Evolutionary conservation across 1,284 basidiomycete species (phyloP).

Genomic region (Cystobasidium pallidum): DNA sequence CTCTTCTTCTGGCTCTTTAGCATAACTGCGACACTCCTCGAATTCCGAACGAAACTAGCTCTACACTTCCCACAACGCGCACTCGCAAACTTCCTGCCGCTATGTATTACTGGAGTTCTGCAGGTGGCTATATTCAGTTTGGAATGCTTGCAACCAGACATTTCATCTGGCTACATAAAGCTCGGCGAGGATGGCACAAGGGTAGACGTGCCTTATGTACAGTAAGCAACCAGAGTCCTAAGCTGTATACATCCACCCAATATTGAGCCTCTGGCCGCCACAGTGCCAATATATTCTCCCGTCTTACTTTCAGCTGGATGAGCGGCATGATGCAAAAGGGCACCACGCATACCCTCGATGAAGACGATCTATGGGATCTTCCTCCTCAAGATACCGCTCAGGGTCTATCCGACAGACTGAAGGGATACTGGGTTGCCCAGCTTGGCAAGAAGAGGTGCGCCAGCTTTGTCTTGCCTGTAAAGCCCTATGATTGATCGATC

Average conservation of each 20-base stretch:
- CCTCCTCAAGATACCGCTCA: conserved; percentile 70
- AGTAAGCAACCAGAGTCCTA: conserved; percentile 21
- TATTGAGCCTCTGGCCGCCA: conserved; percentile 42
- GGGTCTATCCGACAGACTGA: conserved; percentile 69
- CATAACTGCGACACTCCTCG: conserved; percentile 62
- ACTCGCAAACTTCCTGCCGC: conserved; percentile 60
- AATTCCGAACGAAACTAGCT: conserved; percentile 66
- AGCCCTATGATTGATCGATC: neutral
- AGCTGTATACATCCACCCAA: conserved; percentile 4
- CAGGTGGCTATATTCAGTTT: conserved; percentile 67
- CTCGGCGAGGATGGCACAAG: conserved; percentile 45
- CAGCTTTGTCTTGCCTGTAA: neutral
- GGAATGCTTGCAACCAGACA: conserved; percentile 74
- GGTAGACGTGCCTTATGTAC: conserved; percentile 35
- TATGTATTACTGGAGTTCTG: conserved; percentile 61
- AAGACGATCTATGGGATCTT: conserved; percentile 57
- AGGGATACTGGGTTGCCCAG: conserved; percentile 59
- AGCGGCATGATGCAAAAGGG: conserved; percentile 63
- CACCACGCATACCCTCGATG: conserved; percentile 54
- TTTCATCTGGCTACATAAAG: conserved; percentile 56
- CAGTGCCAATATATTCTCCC: conserved; percentile 73
- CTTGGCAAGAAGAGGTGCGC: conserved; percentile 60
- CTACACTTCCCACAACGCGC: conserved; percentile 53
- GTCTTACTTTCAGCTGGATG: conserved; percentile 77
- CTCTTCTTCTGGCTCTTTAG: conserved; percentile 85